Conservation (phyloP, 1,139 yeast species). For the Saccharomyces hybrid region DNA sequence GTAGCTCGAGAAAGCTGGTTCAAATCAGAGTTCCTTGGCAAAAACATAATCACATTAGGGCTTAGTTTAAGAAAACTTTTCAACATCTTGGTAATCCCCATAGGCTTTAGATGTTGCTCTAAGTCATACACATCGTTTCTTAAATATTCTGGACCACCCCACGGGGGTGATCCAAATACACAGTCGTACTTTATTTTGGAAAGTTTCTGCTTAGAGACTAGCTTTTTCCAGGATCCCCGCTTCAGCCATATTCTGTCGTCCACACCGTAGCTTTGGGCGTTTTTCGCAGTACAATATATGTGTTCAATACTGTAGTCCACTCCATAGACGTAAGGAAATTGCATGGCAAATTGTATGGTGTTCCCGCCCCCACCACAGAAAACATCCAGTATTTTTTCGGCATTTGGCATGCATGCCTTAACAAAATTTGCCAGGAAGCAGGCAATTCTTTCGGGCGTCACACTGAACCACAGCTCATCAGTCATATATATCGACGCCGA, state of each 20-base stretch:
- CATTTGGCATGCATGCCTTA: constrained; percentile 42
- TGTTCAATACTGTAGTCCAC: constrained; percentile 60
- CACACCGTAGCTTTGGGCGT: constrained; percentile 65
- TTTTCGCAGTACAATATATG: constrained; percentile 59
- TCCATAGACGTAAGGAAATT: constrained; percentile 53
- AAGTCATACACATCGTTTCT: constrained; percentile 42
- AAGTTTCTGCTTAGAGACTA: constrained; percentile 29
- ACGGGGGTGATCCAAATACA: constrained; percentile 84
- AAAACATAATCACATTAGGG: constrained; percentile 54
- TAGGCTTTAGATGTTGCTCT: constrained; percentile 38
- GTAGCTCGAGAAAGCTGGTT: constrained; percentile 49
- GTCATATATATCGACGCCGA: constrained; percentile 71
- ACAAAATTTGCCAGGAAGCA: constrained; percentile 53
- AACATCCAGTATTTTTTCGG: constrained; percentile 50
- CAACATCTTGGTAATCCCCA: constrained; percentile 42
- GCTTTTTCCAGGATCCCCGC: constrained; percentile 50
- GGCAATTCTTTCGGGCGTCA: constrained; percentile 79
- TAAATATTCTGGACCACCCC: constrained; percentile 86
- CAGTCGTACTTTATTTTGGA: constrained; percentile 44
- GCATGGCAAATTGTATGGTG: constrained; percentile 67
- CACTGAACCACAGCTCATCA: constrained; percentile 80
- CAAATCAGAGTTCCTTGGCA: constrained; percentile 66
- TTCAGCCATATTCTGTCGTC: constrained; percentile 41
- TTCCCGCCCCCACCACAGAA: constrained; percentile 98
- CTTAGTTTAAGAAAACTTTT: constrained; percentile 39